These are phyloP conservation scores for Neoboletus brunneissimus DNA, from an alignment of 768 basidiomycete genomes.

Conservation along the genomic window DNA sequence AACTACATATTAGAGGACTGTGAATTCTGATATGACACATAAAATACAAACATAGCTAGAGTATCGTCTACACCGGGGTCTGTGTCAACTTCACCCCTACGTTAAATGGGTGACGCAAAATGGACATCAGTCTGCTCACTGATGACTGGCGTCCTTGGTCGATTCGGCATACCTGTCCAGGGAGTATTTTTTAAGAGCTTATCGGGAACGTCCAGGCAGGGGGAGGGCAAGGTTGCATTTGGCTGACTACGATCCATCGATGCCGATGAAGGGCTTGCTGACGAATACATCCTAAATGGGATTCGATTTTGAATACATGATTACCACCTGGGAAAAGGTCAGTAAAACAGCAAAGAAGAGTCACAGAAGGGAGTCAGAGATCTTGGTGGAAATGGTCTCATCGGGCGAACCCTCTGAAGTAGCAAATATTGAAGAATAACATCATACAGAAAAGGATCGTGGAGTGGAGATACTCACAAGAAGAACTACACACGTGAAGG, in stretches of 20 bases:
- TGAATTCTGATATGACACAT: background rate
- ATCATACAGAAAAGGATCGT: constrained; percentile 31
- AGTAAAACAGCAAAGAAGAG: background rate
- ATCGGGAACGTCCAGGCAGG: background rate
- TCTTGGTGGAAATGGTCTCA: constrained; percentile 72
- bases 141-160: constrained; percentile 54
- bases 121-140: constrained; percentile 43
- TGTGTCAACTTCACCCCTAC: constrained; percentile 60
- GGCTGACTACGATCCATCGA: background rate
- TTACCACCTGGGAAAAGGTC: background rate
- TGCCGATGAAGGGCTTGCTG: background rate
- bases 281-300: background rate
- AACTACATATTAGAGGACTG: background rate
- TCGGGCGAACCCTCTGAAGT: constrained; percentile 59
- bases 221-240: background rate
- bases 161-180: constrained; percentile 17
- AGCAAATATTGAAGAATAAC: constrained; percentile 59
- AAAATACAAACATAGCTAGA: constrained; percentile 61
- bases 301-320: background rate
- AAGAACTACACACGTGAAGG: background rate
- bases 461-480: constrained; percentile 16
- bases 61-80: constrained; percentile 87
- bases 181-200: background rate
- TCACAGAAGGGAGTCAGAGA: constrained; percentile 47
- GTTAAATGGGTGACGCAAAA: constrained; percentile 1